Conservation (phyloP, 768 basidiomycete genomes). For the Serendipita sp. region DNA sequence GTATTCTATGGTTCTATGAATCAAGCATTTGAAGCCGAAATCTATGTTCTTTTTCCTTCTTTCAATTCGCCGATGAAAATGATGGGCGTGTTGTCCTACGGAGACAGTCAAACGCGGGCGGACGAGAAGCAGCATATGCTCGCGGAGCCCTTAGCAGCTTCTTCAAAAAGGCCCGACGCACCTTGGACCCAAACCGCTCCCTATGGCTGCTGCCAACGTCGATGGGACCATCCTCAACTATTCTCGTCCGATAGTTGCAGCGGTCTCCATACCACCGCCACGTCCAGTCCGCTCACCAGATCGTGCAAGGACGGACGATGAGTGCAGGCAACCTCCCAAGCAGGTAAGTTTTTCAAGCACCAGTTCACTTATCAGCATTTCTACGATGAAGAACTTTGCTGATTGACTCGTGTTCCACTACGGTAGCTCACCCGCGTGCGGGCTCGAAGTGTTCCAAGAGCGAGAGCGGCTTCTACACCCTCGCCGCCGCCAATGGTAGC, state of each 20-base stretch:
- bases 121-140: too few species aligned
- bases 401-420: background rate
- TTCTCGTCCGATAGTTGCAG: background rate
- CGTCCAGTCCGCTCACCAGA: conserved; percentile 3
- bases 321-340: background rate
- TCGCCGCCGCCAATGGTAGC: conserved; percentile 8
- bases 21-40: too few species aligned
- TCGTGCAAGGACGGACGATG: background rate
- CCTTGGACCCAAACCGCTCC: background rate
- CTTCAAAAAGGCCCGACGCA: too few species aligned
- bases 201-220: background rate
- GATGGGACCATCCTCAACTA: background rate
- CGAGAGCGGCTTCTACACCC: conserved; percentile 4
- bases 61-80: too few species aligned
- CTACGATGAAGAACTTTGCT: background rate
- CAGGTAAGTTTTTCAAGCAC: background rate
- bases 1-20: too few species aligned
- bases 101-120: too few species aligned
- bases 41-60: too few species aligned
- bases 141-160: too few species aligned
- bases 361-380: too few species aligned
- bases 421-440: background rate
- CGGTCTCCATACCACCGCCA: background rate
- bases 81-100: too few species aligned
- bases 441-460: background rate